Evolutionary conservation across 768 basidiomycete species (phyloP), one percentile per base, ranked within the genome.

Genomic region (Lactarius akahatsu): DNA sequence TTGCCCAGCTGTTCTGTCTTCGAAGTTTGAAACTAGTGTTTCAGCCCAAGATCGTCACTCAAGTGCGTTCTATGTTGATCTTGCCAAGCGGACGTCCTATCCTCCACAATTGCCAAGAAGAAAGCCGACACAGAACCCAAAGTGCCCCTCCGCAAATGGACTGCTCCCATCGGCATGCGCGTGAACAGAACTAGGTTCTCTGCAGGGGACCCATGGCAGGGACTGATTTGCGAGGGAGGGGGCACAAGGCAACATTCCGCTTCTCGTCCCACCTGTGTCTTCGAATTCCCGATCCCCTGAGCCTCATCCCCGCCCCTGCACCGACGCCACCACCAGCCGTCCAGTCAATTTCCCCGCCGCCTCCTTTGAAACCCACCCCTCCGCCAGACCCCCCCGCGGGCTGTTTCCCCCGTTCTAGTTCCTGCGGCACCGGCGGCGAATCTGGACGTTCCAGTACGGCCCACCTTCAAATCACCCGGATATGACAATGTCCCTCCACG

Each of bases 121-220:
- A 92, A 90, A 72, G 87, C 88, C 28, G 94, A 96, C 72, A 89
- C 92, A 0, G 94, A 92, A 70, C 87, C 94, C 56, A 91, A 88
- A 67, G 81, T 91, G 57, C 95, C 92, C 16, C 73, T 87, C 26
- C 83, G 94, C 50, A 96, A 95, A 73, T 90, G 92, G 62, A 96
- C 95, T 3, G 89, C 90, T 0, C 88, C 89, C 0, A 79, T 96
- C 57, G 95, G 96, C 75, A 89, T 95, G 87, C 89, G 94, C 57
- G 82, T 93, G 75, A 93, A 88, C 70, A 83, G 94, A 68, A 85
- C 28, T 28, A 28, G 28, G 28, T 86, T 96, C 62, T 89, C 90
- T 3, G 82, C 85, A 3, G 90, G 87, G 34, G 83, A n/a, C 83
- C 3, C 89, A 94, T 68, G 78, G 86, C 2, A 81, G 28, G 67